These are phyloP conservation scores for Lactarius sanguifluus DNA, from an alignment of 768 basidiomycete species.

Conservation along the genomic window DNA sequence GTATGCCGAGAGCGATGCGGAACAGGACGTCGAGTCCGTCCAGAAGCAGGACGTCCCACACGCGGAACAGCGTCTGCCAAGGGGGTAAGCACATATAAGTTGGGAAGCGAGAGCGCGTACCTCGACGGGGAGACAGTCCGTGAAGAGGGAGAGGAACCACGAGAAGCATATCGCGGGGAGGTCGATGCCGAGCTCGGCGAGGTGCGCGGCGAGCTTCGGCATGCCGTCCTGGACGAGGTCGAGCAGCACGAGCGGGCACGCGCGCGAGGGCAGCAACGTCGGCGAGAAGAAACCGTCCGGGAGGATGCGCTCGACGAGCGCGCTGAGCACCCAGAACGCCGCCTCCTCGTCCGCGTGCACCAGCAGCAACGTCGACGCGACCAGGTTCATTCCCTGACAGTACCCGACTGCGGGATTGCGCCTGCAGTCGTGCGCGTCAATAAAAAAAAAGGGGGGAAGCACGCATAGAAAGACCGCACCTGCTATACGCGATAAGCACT, in stretches of 20 bases:
- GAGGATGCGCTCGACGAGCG: constrained; percentile 84
- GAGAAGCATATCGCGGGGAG: constrained; percentile 95
- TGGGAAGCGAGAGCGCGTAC: constrained; percentile 42
- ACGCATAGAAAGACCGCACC: constrained; percentile 49
- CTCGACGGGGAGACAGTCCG: constrained; percentile 94
- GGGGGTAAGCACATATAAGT: not conserved
- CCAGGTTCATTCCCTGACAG: constrained; percentile 93
- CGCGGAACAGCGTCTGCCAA: constrained; percentile 83
- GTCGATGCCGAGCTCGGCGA: constrained; percentile 81
- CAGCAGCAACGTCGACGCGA: constrained; percentile 90
- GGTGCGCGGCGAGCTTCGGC: constrained; percentile 74
- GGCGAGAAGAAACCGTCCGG: constrained; percentile 95
- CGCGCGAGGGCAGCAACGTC: constrained; percentile 86
- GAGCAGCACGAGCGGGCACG: constrained; percentile 86
- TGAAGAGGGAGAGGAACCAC: constrained; percentile 96
- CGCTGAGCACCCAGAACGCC: constrained; percentile 92
- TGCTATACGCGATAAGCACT: constrained; percentile 88
- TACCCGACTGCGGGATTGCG: constrained; percentile 93
- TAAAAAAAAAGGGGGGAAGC: not conserved
- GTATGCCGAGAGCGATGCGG: constrained; percentile 84
- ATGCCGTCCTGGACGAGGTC: constrained; percentile 80
- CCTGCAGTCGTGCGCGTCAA: constrained; percentile 41
- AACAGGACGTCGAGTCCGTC: constrained; percentile 91
- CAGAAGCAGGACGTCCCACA: constrained; percentile 95
- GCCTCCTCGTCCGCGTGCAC: constrained; percentile 96